A percentile compares a stretch with the other conserved stretches of the same genome.
Conservation (phyloP, 2,329 filamentous ascomycete species). For the Cadophora sp. region DNA sequence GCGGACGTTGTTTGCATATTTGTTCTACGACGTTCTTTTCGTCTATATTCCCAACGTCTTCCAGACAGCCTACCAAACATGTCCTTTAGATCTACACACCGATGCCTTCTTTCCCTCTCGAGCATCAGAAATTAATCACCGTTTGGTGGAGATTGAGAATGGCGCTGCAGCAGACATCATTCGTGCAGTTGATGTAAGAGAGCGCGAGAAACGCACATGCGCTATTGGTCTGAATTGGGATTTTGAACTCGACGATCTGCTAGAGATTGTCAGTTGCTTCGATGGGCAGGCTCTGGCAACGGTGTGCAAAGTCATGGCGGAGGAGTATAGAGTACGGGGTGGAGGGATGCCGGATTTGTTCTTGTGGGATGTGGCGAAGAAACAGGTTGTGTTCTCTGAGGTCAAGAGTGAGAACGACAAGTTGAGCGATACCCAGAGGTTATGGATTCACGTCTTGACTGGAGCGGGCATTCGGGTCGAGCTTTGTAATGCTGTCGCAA, state of each 20-base stretch:
- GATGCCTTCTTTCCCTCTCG: constrained; percentile 89
- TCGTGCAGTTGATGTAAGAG: constrained; percentile 68
- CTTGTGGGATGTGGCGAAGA: constrained; percentile 66
- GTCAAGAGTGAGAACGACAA: constrained; percentile 76
- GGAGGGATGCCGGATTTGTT: constrained; percentile 93
- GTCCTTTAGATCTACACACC: constrained; percentile 89
- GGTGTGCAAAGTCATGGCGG: constrained; percentile 91
- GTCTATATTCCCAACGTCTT: constrained; percentile 96
- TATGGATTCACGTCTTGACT: constrained; percentile 95
- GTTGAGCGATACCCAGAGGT: constrained; percentile 90
- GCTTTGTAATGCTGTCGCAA: constrained; percentile 66
- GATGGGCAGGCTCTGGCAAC: constrained; percentile 79
- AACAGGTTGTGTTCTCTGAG: constrained; percentile 40
- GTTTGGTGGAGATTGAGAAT: constrained; percentile 86
- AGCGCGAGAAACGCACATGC: constrained; percentile 77
- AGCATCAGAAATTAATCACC: constrained; percentile 87
- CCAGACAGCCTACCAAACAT: constrained; percentile 93
- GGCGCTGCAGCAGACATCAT: constrained; percentile 75
- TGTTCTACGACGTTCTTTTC: constrained; percentile 94
- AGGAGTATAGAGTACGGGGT: constrained; percentile 88
- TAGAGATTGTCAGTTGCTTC: constrained; percentile 82
- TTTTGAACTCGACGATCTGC: constrained; percentile 78
- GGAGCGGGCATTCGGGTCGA: constrained; percentile 87
- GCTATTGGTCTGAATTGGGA: constrained; percentile 94
- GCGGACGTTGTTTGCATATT: constrained; percentile 86